Conservation (phyloP, 1,139 yeast species). For the Hemisphaericaspora xylanilytica region DNA sequence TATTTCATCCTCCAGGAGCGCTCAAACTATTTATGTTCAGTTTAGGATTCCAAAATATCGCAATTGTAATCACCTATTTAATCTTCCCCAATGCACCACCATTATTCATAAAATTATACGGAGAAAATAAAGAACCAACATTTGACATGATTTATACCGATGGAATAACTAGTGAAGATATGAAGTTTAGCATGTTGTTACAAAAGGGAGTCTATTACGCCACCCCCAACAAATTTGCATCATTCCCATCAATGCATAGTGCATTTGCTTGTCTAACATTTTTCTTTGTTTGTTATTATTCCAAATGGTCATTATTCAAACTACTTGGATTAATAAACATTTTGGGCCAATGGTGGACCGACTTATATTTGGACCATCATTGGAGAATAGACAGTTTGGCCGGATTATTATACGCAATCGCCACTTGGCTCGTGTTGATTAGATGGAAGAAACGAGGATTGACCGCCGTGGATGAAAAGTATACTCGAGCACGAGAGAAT, state of each 20-base stretch:
- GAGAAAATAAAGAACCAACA: slow-evolving; percentile 50
- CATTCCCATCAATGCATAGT: slow-evolving; percentile 64
- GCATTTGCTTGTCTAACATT: slow-evolving; percentile 58
- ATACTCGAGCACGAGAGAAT: slow-evolving; percentile 20
- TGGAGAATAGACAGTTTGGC: slow-evolving; percentile 56
- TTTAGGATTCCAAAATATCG: slow-evolving; percentile 55
- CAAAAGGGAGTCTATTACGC: slow-evolving; percentile 62
- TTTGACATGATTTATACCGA: slow-evolving; percentile 67
- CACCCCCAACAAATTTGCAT: slow-evolving; percentile 69
- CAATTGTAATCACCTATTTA: slow-evolving; percentile 60
- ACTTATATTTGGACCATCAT: slow-evolving; percentile 70
- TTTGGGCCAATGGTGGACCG: slow-evolving; percentile 68
- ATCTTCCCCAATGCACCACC: slow-evolving; percentile 68
- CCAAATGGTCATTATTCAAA: slow-evolving; percentile 39
- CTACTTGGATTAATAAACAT: slow-evolving; percentile 37
- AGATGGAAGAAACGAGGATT: slow-evolving; percentile 20
- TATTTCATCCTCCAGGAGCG: slow-evolving; percentile 63
- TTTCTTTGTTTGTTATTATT: slow-evolving; percentile 43
- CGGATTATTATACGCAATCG: slow-evolving; percentile 28
- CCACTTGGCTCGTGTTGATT: slow-evolving; percentile 22
- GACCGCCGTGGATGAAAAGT: slow-evolving; percentile 26
- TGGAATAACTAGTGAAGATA: slow-evolving; percentile 60
- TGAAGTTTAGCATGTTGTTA: slow-evolving; percentile 47
- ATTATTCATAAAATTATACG: slow-evolving; percentile 62
- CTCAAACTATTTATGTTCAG: slow-evolving; percentile 49